Evolutionary conservation across 495 filamentous ascomycete genomes (phyloP).

Genomic region (Staphylotrichum tortipilum): DNA sequence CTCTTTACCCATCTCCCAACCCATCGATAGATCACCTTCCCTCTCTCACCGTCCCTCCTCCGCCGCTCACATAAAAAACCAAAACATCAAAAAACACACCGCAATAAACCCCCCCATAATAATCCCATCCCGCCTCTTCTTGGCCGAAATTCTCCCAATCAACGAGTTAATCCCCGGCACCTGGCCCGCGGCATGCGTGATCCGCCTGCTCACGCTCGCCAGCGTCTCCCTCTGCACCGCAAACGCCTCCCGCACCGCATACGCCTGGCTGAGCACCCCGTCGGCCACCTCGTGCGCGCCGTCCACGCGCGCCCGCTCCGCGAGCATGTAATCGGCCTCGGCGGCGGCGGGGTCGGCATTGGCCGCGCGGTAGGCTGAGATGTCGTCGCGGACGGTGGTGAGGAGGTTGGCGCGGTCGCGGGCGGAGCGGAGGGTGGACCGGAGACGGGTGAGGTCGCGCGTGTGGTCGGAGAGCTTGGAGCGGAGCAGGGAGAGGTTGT

Average conservation of each 20-base stretch:
- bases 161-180: slow-evolving; percentile 90
- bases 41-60: background rate
- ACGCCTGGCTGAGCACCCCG: slow-evolving; percentile 88
- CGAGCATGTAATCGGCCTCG: slow-evolving; percentile 95
- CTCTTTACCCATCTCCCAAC: too few species aligned
- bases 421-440: slow-evolving; percentile 55
- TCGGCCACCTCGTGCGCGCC: slow-evolving; percentile 81
- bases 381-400: slow-evolving; percentile 82
- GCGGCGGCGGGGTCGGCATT: slow-evolving; percentile 75
- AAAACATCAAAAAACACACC: slow-evolving; percentile 77
- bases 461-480: slow-evolving; percentile 83
- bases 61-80: slow-evolving; percentile 72
- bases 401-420: slow-evolving; percentile 89
- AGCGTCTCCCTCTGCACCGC: slow-evolving; percentile 77
- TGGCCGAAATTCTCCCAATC: slow-evolving; percentile 87
- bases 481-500: slow-evolving; percentile 85
- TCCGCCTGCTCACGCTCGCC: slow-evolving; percentile 76
- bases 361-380: slow-evolving; percentile 72
- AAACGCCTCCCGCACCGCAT: slow-evolving; percentile 92
- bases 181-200: slow-evolving; percentile 77
- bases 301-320: slow-evolving; percentile 77
- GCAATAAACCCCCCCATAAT: slow-evolving; percentile 88
- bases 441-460: slow-evolving; percentile 68
- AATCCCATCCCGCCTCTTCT: slow-evolving; percentile 90
- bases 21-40: too few species aligned